phyloP scores from a whole-genome alignment of 2,329 filamentous ascomycete genomes.

The Aspergillus pseudonomiae region DNA sequence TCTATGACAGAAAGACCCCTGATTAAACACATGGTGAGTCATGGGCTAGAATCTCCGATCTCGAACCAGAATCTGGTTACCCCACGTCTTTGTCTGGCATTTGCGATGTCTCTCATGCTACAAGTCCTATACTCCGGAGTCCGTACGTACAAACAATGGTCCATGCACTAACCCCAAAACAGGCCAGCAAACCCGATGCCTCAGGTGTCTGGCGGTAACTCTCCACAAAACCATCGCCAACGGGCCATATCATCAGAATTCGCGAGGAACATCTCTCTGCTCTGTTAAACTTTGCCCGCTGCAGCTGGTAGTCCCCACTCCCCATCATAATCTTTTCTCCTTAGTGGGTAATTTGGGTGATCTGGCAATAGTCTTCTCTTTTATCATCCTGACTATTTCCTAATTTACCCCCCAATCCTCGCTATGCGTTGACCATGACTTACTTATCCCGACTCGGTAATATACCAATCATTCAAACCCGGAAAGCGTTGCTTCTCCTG shows the following conservation, averaged over 20 bases:
- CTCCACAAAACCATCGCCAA: not conserved
- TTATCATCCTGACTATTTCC: not conserved
- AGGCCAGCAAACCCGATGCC: not conserved
- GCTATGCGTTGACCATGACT: slow-evolving; percentile 37
- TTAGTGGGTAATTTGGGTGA: not conserved
- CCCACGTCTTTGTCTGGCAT: not conserved
- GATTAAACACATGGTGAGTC: not conserved
- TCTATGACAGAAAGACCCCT: not conserved
- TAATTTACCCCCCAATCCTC: not conserved
- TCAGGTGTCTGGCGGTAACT: not conserved
- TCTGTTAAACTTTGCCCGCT: not conserved
- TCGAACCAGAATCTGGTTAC: not conserved
- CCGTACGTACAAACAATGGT: no score
- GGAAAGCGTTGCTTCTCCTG: slow-evolving; percentile 75
- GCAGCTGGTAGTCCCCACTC: not conserved
- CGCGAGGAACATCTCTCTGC: not conserved
- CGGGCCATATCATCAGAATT: not conserved
- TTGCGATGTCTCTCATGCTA: no score
- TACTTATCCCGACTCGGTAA: slow-evolving; percentile 32
- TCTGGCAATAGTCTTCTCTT: not conserved
- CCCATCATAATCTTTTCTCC: not conserved
- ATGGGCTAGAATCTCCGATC: not conserved
- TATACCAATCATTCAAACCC: slow-evolving; percentile 57
- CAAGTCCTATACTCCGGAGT: no score
- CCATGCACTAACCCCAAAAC: not conserved